Conservation (phyloP, 768 basidiomycete genomes). For the Auricularia sp. region DNA sequence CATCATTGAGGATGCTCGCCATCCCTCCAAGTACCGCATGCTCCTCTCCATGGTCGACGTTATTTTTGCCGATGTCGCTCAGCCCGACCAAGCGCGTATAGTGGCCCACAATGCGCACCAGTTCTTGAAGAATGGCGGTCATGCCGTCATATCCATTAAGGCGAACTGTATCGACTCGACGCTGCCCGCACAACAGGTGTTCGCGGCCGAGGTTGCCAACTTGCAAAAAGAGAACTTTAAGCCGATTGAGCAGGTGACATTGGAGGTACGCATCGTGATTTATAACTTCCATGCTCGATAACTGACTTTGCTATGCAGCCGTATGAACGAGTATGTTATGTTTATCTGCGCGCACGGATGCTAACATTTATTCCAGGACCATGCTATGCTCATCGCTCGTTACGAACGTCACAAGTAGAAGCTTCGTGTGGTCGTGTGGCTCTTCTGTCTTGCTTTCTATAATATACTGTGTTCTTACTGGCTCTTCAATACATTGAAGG, state of each 20-base stretch:
- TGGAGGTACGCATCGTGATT: conserved; percentile 40
- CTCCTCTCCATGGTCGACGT: conserved; percentile 91
- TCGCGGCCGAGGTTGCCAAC: conserved; percentile 75
- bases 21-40: conserved; percentile 97
- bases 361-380: conserved; percentile 40
- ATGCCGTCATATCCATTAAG: conserved; percentile 95
- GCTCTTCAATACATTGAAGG: not conserved
- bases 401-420: conserved; percentile 34
- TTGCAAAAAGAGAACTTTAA: conserved; percentile 76
- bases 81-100: conserved; percentile 98
- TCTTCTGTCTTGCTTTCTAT: not conserved
- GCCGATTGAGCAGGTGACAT: conserved; percentile 89
- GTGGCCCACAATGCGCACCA: conserved; percentile 85
- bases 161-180: conserved; percentile 98
- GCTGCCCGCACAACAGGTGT: conserved; percentile 79
- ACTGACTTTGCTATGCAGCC: conserved; percentile 28
- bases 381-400: conserved; percentile 74
- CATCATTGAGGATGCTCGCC: conserved; percentile 94
- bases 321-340: conserved; percentile 41
- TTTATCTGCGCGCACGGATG: not conserved
- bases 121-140: conserved; percentile 92
- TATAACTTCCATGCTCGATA: not conserved
- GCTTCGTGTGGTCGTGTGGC: not conserved
- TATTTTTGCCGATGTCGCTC: conserved; percentile 96
- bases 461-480: not conserved